Base-by-base conservation (phyloP, 495 filamentous ascomycete genomes). In the Friedmanniomyces endolithicus region DNA sequence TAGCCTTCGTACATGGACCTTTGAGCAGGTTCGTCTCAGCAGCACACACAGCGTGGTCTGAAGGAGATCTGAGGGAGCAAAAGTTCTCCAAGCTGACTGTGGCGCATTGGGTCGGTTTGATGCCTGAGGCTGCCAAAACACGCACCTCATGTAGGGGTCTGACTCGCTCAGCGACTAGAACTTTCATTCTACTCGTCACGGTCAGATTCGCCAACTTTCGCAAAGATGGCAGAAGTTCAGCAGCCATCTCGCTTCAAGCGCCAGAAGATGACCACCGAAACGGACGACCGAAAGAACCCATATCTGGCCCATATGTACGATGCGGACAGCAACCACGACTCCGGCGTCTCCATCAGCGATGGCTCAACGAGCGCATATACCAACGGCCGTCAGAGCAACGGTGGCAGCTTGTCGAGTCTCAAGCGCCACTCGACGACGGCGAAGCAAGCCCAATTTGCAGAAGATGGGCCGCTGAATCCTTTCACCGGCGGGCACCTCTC, bases 281-380 rank as follows among this genome's bases (percentile, higher is more conserved):
- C 2, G 12, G 76, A 81, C 60, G 77, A 78, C 51, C 74, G 74
- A 56, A 64, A 72, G 52, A 97, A 96, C 64, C 86, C 85, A 1
- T 97, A 99, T 68, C 80, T 97, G 48, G 88, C 89, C 48, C 94
- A 99, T 65, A 86, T 85, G 79, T 85, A 88, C 67, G 74, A 86
- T 43, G 65, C 69, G 12, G 56, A 50, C 23, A 44, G 48, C 19
- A 8, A n/a, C 22, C 43, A 57, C 31, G 53, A 53, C 35, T 39
- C 39, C 24, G 56, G 64, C 41, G 63, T 70, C n/a, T 69, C 19
- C 63, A n/a, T 51, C 2, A 48, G 64, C 33, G 57, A 61, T 19
- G 50, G 50, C 0, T 48, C 45, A 16, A 58, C 34, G 39, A 65
- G 65, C 51, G 71, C 68, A 34, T 45, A 57, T 9, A 64, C 58